These are phyloP conservation scores for Peterozyma xylosa DNA, from an alignment of 805 yeast genomes.

Conservation along the genomic window DNA sequence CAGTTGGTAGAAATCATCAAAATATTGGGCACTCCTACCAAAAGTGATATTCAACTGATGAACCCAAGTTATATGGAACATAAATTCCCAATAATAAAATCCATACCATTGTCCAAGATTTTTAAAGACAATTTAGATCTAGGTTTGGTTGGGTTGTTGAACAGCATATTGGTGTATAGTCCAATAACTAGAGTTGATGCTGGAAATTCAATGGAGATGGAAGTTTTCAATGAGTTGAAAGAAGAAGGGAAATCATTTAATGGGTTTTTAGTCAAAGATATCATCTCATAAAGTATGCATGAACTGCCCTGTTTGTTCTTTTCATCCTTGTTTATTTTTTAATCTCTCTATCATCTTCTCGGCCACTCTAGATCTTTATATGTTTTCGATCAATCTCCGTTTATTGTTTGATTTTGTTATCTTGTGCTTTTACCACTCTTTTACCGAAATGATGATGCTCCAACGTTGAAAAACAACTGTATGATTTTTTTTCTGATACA, in stretches of 20 bases:
- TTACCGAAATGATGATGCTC: no score
- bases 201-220: slow-evolving; percentile 40
- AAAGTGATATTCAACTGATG: slow-evolving; percentile 89
- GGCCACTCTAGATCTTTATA: no score
- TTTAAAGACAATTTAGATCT: slow-evolving; percentile 45
- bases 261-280: no score
- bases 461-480: no score
- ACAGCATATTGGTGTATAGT: slow-evolving; percentile 55
- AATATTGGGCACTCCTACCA: slow-evolving; percentile 90
- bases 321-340: no score
- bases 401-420: no score
- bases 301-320: no score
- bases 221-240: slow-evolving; percentile 50
- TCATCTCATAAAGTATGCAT: no score
- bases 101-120: slow-evolving; percentile 63
- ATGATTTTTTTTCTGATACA: no score
- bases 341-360: no score
- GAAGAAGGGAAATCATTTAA: slow-evolving; percentile 3
- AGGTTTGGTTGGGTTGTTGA: slow-evolving; percentile 50
- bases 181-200: slow-evolving; percentile 62
- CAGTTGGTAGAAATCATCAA: slow-evolving; percentile 95
- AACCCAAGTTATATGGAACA: slow-evolving; percentile 97
- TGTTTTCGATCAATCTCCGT: no score
- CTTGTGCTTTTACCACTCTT: no score
- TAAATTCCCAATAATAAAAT: slow-evolving; percentile 81